A percentile compares a stretch with the other conserved stretches of the same genome.
Conservation (phyloP, 805 yeast genomes). For the Saccharomycopsis schoenii region DNA sequence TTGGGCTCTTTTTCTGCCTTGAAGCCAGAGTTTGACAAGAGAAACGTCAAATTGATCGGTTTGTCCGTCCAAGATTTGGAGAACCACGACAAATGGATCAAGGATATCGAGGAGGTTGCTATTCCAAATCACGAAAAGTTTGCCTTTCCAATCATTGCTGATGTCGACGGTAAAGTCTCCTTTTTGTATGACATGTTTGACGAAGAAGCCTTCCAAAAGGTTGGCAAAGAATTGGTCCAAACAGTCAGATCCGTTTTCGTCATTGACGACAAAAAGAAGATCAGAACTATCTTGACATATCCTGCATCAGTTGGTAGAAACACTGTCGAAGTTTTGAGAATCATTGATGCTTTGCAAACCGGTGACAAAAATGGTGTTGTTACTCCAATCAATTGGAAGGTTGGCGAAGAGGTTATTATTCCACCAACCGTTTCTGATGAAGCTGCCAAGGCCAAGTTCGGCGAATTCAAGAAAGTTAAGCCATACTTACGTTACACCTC, state of each 20-base stretch:
- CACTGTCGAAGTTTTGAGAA: slow-evolving; percentile 86
- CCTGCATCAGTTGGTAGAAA: slow-evolving; percentile 95
- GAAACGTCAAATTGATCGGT: slow-evolving; percentile 84
- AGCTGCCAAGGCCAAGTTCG: slow-evolving; percentile 73
- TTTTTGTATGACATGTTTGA: slow-evolving; percentile 81
- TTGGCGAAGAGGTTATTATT: slow-evolving; percentile 84
- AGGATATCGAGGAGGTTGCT: slow-evolving; percentile 74
- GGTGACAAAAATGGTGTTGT: slow-evolving; percentile 78
- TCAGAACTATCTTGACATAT: slow-evolving; percentile 77
- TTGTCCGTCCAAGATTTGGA: slow-evolving; percentile 78
- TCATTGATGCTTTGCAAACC: slow-evolving; percentile 76
- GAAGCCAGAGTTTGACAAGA: slow-evolving; percentile 78
- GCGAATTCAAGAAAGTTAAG: slow-evolving; percentile 76
- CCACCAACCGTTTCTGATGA: slow-evolving; percentile 79
- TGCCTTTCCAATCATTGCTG: slow-evolving; percentile 87
- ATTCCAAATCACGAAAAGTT: slow-evolving; percentile 59
- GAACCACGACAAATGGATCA: slow-evolving; percentile 76
- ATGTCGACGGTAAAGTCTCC: slow-evolving; percentile 75
- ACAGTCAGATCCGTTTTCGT: slow-evolving; percentile 90
- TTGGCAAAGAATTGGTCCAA: slow-evolving; percentile 62
- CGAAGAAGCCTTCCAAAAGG: slow-evolving; percentile 69
- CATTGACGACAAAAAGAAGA: slow-evolving; percentile 84
- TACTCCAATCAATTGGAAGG: slow-evolving; percentile 87
- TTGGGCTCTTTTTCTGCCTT: slow-evolving; percentile 86
- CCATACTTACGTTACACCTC: slow-evolving; percentile 78